Conservation (phyloP, 2,329 filamentous ascomycete species). For the Teratosphaeria zuluensis region DNA sequence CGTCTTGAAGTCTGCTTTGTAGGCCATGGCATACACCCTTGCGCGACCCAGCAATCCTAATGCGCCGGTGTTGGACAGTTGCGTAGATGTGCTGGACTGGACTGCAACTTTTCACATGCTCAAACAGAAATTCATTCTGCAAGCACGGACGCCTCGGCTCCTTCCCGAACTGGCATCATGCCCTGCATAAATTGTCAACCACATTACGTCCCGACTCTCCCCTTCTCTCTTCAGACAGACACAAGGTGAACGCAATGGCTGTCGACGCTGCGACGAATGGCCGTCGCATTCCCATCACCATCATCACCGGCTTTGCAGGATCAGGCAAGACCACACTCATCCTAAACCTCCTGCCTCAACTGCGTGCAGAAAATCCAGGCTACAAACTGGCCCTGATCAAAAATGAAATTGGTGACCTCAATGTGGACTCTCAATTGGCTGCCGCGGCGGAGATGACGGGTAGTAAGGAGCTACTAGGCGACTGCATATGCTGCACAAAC, state of each 20-base stretch:
- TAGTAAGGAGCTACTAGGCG: constrained; percentile 86
- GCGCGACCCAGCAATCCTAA: background rate
- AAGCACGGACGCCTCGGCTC: background rate
- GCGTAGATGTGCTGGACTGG: background rate
- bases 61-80: background rate
- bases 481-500: constrained; percentile 98
- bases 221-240: background rate
- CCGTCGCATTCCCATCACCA: constrained; percentile 67
- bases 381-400: constrained; percentile 94
- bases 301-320: constrained; percentile 91
- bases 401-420: constrained; percentile 95
- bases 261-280: background rate
- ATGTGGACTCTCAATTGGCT: constrained; percentile 86
- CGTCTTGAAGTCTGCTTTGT: constrained; percentile 58
- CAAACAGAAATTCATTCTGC: background rate
- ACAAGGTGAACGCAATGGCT: background rate
- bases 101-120: background rate
- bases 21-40: constrained; percentile 34
- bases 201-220: background rate
- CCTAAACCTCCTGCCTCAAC: constrained; percentile 84
- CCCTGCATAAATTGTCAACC: background rate
- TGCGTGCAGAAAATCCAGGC: constrained; percentile 71
- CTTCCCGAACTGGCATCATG: background rate
- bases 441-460: constrained; percentile 73
- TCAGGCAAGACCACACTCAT: constrained; percentile 95